Conservation (phyloP, 2,329 filamentous ascomycete genomes). For the Epichloe festucae region DNA sequence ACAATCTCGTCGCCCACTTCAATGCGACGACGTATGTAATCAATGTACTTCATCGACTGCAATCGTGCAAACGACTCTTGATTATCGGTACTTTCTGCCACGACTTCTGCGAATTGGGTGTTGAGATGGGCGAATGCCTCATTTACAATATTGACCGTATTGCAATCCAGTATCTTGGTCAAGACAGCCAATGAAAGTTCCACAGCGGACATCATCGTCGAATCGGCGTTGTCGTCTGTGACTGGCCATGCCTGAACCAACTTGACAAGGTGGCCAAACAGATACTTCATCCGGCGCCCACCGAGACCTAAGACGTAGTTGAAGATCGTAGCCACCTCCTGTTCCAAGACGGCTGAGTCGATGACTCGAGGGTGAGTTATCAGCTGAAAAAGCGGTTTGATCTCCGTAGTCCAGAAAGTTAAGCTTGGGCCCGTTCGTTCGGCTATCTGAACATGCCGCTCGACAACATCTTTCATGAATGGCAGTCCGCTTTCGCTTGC, state of each 20-base stretch:
- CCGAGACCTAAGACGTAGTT: constrained; percentile 23
- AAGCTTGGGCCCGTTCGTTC: not conserved
- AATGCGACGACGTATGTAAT: constrained; percentile 19
- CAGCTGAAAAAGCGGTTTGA: constrained; percentile 22
- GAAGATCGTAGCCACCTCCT: constrained; percentile 21
- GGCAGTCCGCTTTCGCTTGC: constrained; percentile 16
- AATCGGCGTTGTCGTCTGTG: not conserved
- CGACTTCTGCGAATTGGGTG: constrained; percentile 12
- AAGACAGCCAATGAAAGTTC: constrained; percentile 20
- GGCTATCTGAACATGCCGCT: constrained; percentile 11
- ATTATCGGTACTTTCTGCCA: constrained; percentile 5
- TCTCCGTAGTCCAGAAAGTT: constrained; percentile 13
- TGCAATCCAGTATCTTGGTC: constrained; percentile 23
- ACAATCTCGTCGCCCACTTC: constrained; percentile 14
- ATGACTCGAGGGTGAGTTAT: constrained; percentile 21
- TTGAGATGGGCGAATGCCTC: constrained; percentile 6
- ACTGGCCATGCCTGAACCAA: constrained; percentile 5
- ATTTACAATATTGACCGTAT: constrained; percentile 21
- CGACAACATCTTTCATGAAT: constrained; percentile 15
- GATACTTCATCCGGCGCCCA: constrained; percentile 15
- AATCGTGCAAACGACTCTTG: constrained; percentile 14
- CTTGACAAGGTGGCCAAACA: constrained; percentile 19
- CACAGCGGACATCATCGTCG: constrained; percentile 11
- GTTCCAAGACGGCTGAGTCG: constrained; percentile 26
- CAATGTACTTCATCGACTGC: constrained; percentile 18